Conservation (phyloP, 345 rosid species). For the Xanthoceras sorbifolium region DNA sequence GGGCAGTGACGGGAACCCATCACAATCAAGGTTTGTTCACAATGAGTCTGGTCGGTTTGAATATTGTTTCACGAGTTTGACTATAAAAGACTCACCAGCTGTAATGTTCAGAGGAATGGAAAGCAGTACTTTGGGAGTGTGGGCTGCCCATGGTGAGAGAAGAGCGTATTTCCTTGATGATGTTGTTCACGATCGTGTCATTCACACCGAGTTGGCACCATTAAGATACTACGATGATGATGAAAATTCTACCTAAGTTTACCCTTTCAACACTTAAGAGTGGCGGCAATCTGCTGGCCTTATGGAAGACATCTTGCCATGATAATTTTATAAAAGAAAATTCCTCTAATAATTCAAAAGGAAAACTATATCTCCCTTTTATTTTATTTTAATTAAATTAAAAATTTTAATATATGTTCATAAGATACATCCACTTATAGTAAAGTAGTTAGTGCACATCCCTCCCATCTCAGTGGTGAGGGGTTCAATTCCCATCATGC, state of each 20-base stretch:
- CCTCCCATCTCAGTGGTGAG: no score
- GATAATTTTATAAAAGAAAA: no score
- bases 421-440: no score
- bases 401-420: no score
- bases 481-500: no score
- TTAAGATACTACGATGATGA: constrained; percentile 86
- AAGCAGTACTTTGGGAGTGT: constrained; percentile 89
- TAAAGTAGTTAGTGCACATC: no score
- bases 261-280: constrained; percentile 91
- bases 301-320: constrained; percentile 96
- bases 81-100: constrained; percentile 76
- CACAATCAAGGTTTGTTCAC: constrained; percentile 89
- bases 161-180: constrained; percentile 88
- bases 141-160: constrained; percentile 99
- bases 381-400: no score
- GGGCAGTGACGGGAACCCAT: constrained; percentile 70
- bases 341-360: no score
- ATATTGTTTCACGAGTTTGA: constrained; percentile 82
- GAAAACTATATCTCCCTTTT: no score
- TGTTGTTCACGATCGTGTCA: constrained; percentile 71
- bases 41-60: constrained; percentile 92
- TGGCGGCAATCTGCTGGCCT: constrained; percentile 89
- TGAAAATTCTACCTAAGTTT: constrained; percentile 70
- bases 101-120: constrained; percentile 95
- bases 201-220: constrained; percentile 74